phyloP scores from a whole-genome alignment of 148 eudicot species.

The Suaeda aralocaspica region DNA sequence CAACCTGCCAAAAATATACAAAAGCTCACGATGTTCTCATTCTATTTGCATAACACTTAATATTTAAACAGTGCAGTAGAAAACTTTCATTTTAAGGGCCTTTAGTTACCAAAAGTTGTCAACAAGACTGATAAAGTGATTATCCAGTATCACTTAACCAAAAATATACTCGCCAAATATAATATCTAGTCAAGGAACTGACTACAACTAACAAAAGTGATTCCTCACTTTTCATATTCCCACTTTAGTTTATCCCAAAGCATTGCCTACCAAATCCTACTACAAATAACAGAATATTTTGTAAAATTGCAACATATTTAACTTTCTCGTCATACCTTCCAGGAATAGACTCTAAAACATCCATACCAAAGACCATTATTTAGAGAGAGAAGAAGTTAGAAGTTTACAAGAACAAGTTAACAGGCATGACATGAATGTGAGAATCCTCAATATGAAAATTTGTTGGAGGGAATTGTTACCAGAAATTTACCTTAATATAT shows the following conservation, averaged over 20 bases:
- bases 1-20: conserved; percentile 49
- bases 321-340: background rate
- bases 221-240: background rate
- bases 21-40: background rate
- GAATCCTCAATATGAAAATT: background rate
- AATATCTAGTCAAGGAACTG: background rate
- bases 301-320: too few species aligned
- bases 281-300: too few species aligned
- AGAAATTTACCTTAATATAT: too few species aligned
- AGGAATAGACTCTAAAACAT: background rate
- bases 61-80: background rate
- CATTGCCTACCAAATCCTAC: too few species aligned
- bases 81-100: background rate
- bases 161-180: background rate
- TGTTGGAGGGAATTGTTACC: too few species aligned
- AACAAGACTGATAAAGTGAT: background rate
- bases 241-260: too few species aligned
- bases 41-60: background rate
- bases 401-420: background rate
- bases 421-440: background rate
- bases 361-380: background rate
- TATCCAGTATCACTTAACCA: background rate
- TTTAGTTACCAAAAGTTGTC: background rate
- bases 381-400: background rate
- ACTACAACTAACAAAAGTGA: background rate